Conservation (phyloP, 345 rosid genomes). For the Rhizophora apiculata region DNA sequence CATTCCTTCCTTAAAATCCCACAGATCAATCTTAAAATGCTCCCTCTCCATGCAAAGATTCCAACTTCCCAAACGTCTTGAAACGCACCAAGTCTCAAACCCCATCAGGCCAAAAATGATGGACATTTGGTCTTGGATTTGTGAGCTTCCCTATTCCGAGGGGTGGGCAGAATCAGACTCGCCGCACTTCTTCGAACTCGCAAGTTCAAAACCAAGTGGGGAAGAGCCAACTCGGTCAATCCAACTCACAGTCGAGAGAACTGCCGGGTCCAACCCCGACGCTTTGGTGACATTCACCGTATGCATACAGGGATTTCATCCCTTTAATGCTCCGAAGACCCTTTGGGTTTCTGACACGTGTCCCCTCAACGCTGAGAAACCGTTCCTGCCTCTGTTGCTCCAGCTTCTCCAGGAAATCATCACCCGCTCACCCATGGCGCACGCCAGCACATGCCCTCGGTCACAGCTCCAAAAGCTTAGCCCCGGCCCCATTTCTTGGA, state of each 20-base stretch:
- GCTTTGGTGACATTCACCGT: conserved; percentile 40
- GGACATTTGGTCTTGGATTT: conserved; percentile 86
- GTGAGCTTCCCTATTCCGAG: conserved; percentile 40
- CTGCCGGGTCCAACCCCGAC: conserved; percentile 26
- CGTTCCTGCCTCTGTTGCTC: conserved; percentile 66
- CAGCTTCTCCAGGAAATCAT: conserved; percentile 75
- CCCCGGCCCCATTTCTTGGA: conserved; percentile 69
- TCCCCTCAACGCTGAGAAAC: conserved; percentile 59
- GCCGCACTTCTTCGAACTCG: conserved; percentile 38
- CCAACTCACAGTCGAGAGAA: conserved; percentile 54
- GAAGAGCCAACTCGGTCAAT: conserved; percentile 37
- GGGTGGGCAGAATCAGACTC: conserved; percentile 37
- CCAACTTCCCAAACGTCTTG: neutral
- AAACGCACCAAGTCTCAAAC: neutral
- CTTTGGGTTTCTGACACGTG: conserved; percentile 79
- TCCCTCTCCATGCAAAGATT: conserved; percentile 4
- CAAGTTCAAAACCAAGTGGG: conserved; percentile 17
- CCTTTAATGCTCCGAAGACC: conserved; percentile 20
- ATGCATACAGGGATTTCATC: conserved; percentile 41
- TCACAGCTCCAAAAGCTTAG: conserved; percentile 54
- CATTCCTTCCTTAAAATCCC: conserved; percentile 38
- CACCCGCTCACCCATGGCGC: conserved; percentile 48
- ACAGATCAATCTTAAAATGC: neutral
- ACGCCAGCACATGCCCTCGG: conserved; percentile 50
- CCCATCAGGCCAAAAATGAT: conserved; percentile 18